Evolutionary conservation across 2,329 filamentous ascomycete genomes (phyloP), one percentile per base, ranked within the genome.

Genomic region (Magnaporthales sp.): DNA sequence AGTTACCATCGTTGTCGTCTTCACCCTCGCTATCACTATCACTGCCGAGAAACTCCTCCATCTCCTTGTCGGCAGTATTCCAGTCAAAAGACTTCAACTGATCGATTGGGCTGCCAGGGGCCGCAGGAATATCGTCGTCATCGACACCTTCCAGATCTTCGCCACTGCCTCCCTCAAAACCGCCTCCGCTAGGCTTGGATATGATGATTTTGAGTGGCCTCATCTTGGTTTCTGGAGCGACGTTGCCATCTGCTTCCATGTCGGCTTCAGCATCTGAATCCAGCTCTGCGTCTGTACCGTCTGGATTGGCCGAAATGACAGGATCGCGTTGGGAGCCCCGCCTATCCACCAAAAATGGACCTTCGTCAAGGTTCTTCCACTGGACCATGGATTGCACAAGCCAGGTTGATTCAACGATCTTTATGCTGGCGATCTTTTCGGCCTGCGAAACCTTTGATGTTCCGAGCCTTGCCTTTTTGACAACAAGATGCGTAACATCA

Each of bases 371-470:
- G 67, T 86, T 89, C 69, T 85, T 83, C 95, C 95, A 99, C 75
- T 90, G 89, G 29, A 88, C 90, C 69, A 98, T 87, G 66, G 89
- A 96, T 71, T 93, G 90, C 32, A 89, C 84, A 31, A 99, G 86
- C 95, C 95, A 99, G 72, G 92, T 88, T 66, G 93, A 91, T 71
- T 90, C 93, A 63, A 99, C 95, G 67, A 99, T 96, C 75, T 93
- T 93, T 77, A 98, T 91, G 65, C 87, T 86, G 0, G 90, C 83
- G 66, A 92, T 90, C 69, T 89, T 87, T 15, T 91, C 89, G 0
- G 95, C 95, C 76, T 93, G 90, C 63, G 91, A 89, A 60, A 98
- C 92, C 78, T 99, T 99, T 66, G 92, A 90, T 0, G 95, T 98
- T 26, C 93, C 88, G 32, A 90, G 90, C 27, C 90, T 83, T 19